These are phyloP conservation scores for Pichia sp. DNA, from an alignment of 1,139 yeast genomes.

Conservation along the genomic window DNA sequence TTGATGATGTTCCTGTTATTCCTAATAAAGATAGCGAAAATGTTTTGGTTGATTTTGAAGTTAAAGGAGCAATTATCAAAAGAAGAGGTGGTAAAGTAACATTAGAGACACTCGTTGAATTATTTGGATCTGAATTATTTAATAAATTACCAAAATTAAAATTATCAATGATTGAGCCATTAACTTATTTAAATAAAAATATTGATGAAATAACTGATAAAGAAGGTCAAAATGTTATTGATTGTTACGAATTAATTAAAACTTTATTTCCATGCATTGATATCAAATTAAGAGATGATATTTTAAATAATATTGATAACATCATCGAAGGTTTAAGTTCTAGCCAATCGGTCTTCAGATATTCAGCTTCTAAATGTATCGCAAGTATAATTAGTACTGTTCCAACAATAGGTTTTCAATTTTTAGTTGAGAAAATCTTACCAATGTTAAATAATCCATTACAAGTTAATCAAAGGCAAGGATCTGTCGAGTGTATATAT, in stretches of 20 bases:
- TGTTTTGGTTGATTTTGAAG: slow-evolving; percentile 24
- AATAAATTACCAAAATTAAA: slow-evolving; percentile 61
- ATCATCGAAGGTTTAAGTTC: slow-evolving; percentile 63
- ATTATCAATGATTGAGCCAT: slow-evolving; percentile 62
- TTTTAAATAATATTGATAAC: slow-evolving; percentile 42
- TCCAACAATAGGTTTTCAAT: slow-evolving; percentile 71
- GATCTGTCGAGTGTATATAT: slow-evolving; percentile 87
- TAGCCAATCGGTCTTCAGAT: slow-evolving; percentile 72
- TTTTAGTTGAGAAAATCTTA: slow-evolving; percentile 67
- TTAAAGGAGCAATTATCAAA: slow-evolving; percentile 70
- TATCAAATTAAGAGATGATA: slow-evolving; percentile 40
- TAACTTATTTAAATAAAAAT: slow-evolving; percentile 33
- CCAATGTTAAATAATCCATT: slow-evolving; percentile 82
- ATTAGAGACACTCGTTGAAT: slow-evolving; percentile 47
- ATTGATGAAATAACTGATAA: slow-evolving; percentile 37
- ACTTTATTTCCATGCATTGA: slow-evolving; percentile 66
- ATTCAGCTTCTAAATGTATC: slow-evolving; percentile 85
- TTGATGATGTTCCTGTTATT: slow-evolving; percentile 30
- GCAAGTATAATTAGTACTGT: slow-evolving; percentile 73
- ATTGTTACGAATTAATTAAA: slow-evolving; percentile 75
- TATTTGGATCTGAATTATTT: slow-evolving; percentile 53
- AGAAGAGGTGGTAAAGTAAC: slow-evolving; percentile 79
- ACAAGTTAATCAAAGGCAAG: slow-evolving; percentile 76
- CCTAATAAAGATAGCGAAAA: not conserved
- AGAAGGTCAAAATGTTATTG: slow-evolving; percentile 78